Base-by-base conservation (phyloP, 1,284 basidiomycete species). In the Papiliotrema flavescens region DNA sequence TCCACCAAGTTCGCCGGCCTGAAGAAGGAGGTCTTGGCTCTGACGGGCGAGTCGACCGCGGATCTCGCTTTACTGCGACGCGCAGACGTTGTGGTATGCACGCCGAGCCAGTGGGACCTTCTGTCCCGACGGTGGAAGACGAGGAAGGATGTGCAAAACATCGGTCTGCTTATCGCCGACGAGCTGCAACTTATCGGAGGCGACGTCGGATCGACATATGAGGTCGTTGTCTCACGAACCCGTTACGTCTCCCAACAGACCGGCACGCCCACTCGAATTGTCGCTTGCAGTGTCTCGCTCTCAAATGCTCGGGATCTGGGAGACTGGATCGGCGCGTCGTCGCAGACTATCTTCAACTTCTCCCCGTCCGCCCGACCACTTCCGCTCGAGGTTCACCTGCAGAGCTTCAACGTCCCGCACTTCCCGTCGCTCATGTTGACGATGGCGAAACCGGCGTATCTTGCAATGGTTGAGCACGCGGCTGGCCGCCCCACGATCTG, bases 351-450 rank as follows among this genome's bases (percentile, higher is more conserved):
- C 60, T 98, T 98, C 85, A 98, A 98, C 79, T 97, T 98, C 77
- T 89, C 91, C 0, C 94, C 94, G 0, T 89, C 87, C 83, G 91
- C 95, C 19, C 88, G 95, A 32, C 93, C 93, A 2, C 80, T 97
- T 2, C 94, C 97, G 57, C 89, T 98, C 84, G 94, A 98, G 64
- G 95, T 98, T 47, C 95, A 98, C 69, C 79, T 98, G 8, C 95
- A 98, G 72, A 92, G 88, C 45, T 98, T 97, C 81, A 86, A 84
- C 44, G 90, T 96, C 42, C 90, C 94, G 11, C 96, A 98, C 70
- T 98, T 96, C 85, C 94, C 96, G 0, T 96, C 91, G 0, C 80
- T 98, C 52, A 98, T 99, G 95, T 90, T 98, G 55, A 85, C 93
- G 34, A 98, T 98, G 96, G 95, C 94, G 24, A 98, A 98, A 74